phyloP scores from a whole-genome alignment of 805 yeast genomes.

The Suhomyces vadensis region DNA sequence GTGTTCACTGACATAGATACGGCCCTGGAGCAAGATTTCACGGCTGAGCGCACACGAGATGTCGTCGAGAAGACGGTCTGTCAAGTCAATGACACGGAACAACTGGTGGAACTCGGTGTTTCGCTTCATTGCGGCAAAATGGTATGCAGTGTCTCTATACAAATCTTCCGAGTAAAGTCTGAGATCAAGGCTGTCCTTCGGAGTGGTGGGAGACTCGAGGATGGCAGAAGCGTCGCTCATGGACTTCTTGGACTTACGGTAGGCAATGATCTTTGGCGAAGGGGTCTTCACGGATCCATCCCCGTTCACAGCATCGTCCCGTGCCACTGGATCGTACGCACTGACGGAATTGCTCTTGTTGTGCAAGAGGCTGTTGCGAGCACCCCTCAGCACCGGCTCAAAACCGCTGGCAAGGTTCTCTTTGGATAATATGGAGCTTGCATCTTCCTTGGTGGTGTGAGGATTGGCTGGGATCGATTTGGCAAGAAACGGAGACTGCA shows the following conservation, averaged over 20 bases:
- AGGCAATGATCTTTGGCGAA: constrained; percentile 42
- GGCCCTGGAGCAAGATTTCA: constrained; percentile 69
- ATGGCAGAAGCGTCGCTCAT: constrained; percentile 30
- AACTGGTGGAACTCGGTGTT: constrained; percentile 61
- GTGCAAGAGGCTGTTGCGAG: constrained; percentile 11
- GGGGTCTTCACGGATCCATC: constrained; percentile 4
- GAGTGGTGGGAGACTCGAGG: constrained; percentile 6
- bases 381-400: constrained; percentile 7
- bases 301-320: constrained; percentile 1
- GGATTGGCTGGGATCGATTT: constrained; percentile 29
- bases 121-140: constrained; percentile 63
- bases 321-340: constrained; percentile 5
- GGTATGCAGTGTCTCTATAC: constrained; percentile 56
- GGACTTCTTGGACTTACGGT: constrained; percentile 34
- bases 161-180: constrained; percentile 58
- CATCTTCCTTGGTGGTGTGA: constrained; percentile 26
- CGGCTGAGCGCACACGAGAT: constrained; percentile 64
- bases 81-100: constrained; percentile 52
- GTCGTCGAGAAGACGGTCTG: constrained; percentile 60
- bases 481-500: constrained; percentile 35
- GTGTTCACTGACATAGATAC: constrained; percentile 56
- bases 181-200: constrained; percentile 31
- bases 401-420: constrained; percentile 11
- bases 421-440: constrained; percentile 23
- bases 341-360: constrained; percentile 6